These are phyloP conservation scores for Batkoa obscura DNA, from an alignment of 371 early-diverging fungal species.

Conservation along the genomic window DNA sequence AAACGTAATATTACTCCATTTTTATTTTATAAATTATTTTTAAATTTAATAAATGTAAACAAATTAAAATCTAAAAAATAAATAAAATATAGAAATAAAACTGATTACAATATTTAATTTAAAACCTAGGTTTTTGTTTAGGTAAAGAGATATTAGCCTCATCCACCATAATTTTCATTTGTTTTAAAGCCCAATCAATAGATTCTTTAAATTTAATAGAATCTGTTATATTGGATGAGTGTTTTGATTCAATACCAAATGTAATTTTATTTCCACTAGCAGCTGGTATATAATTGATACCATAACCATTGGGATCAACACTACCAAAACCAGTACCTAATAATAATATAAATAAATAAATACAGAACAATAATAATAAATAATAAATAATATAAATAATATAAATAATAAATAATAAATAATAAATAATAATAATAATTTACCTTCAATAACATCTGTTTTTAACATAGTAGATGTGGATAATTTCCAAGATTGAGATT, in stretches of 20 bases:
- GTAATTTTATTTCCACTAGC: conserved; percentile 39
- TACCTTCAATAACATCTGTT: conserved; percentile 42
- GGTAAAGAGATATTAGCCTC: too few relatives aligned
- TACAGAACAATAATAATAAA: too few relatives aligned
- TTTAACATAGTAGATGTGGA: conserved; percentile 61
- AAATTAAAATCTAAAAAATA: too few relatives aligned
- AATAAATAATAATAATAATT: conserved; percentile 2
- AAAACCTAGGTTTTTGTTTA: too few relatives aligned
- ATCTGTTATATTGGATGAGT: conserved; percentile 18
- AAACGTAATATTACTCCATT: too few relatives aligned
- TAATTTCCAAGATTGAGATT: conserved; percentile 41
- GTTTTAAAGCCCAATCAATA: conserved; percentile 24
- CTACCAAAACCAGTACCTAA: conserved; percentile 41
- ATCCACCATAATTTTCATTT: too few relatives aligned
- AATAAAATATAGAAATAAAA: too few relatives aligned
- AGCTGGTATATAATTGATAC: conserved; percentile 57
- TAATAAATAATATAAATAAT: too few relatives aligned
- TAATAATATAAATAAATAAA: too few relatives aligned
- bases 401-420: not conserved
- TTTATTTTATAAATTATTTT: too few relatives aligned
- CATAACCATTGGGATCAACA: conserved; percentile 61
- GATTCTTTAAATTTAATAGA: conserved; percentile 23
- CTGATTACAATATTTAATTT: too few relatives aligned
- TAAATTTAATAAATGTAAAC: too few relatives aligned
- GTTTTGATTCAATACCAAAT: conserved; percentile 67